Evolutionary conservation across 2,329 filamentous ascomycete genomes (phyloP), one percentile per base, ranked within the genome.

Genomic region (Lomentospora prolificans): DNA sequence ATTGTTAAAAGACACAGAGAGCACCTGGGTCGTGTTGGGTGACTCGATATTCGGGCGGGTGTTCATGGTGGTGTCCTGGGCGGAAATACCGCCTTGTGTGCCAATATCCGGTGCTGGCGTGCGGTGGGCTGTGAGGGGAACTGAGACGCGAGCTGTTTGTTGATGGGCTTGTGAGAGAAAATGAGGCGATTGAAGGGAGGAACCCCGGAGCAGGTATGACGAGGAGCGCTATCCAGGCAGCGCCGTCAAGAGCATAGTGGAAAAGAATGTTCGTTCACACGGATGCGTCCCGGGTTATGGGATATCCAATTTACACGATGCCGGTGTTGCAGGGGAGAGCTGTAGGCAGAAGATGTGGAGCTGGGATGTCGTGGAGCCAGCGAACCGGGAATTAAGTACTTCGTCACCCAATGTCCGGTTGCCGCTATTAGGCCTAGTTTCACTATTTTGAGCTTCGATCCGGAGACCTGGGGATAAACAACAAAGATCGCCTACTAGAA

Each of bases 1-100:
- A 64, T 83, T 79, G 66, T 96, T 97, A 74, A 96, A 96, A 7
- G 87, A 83, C 50, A 86, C 83, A 12, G 89, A 95, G 36, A 96
- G 79, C 9, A 90, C 91, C 58, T 85, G 80, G 3, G 87, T 86
- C 55, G 85, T 82, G 46, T 78, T 79, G 17, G 88, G 84, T 53
- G 84, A 82, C 73, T 95, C 90, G 65, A 97, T 89, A 57, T 88
- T 82, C 54, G 87, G 87, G 58, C 92, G 81, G 46, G 90, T 95
- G 69, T 97, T 94, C 94, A 97, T 99, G 55, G 59, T 74, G 65
- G 53, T 17, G 24, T 8, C 44, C 12, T 33, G 6, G 30, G 30
- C 30, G 52, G 12, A 22, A 44, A 51, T 50, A 25, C 53, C 50
- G 22, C 3, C 25, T 12, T 39, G 17, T 8, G 44, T 22, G n/a